Evolutionary conservation across 139 green algal species (phyloP), one percentile per base, ranked within the genome.

Genomic region (Micractinium sp.): DNA sequence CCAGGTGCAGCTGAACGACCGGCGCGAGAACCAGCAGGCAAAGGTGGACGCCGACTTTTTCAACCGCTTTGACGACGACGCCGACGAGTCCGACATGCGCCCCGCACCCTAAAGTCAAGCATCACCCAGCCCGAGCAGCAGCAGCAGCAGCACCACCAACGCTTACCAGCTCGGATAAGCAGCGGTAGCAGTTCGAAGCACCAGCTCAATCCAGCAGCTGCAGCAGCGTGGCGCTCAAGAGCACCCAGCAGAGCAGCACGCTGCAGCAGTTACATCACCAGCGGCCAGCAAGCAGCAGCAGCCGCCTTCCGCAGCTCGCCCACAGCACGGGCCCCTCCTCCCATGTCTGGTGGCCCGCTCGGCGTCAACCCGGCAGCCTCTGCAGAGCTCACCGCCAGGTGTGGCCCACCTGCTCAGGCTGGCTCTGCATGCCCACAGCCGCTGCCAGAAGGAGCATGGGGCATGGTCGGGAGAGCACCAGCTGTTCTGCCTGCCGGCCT

Each of bases 1-100:
- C 38, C 86, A 90, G 86, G 67, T 87, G 20, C 71, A 87, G 66
- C 67, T 81, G 83, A 80, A 87, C 66, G 67, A 87, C 36, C 67
- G 67, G 4, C 83, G 86, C 63, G 85, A 89, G 39, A n/a, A 71
- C 84, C 84, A 75, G 63, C 66, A 79, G 83, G 33, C 88, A 66
- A 92, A 92, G 79, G 90, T 82, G 33, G 88, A 93, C 69, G 88
- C 90, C 61, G 81, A 92, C 76, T 92, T 90, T 27, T 92, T 90
- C 85, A 90, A 90, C 85, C 27, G 53, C 31, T 88, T 91, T 79
- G 89, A 92, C 25, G 89, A 92, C 87, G 89, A 92, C 63, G 77
- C 89, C 1, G 89, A 92, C 85, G 89, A 92, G 78, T 39, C 23
- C 0, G 89, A 92, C 78, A 92, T 92, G 89, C 85, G 69, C 71